Conservation (phyloP, 2,329 filamentous ascomycete species). For the Pyricularia sp. region DNA sequence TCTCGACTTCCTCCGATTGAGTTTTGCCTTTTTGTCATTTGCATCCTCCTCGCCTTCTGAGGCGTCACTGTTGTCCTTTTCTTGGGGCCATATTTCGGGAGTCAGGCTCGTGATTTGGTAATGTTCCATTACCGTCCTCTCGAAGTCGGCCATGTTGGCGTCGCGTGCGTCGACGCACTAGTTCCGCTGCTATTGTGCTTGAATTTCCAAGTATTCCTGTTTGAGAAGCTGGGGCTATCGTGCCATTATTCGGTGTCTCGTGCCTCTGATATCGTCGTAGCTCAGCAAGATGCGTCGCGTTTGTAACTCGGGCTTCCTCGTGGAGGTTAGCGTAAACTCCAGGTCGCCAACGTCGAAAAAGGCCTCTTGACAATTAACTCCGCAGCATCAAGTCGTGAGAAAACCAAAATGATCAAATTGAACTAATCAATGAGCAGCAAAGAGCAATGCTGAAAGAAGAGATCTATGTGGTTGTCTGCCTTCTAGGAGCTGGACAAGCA, state of each 20-base stretch:
- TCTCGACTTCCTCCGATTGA: conserved; percentile 59
- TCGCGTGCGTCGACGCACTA: background rate
- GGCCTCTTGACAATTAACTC: background rate
- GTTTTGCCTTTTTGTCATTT: conserved; percentile 37
- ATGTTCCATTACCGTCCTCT: conserved; percentile 73
- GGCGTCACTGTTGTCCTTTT: conserved; percentile 64
- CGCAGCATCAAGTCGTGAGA: background rate
- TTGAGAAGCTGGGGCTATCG: conserved; percentile 6
- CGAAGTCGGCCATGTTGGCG: conserved; percentile 55
- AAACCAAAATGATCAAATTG: background rate
- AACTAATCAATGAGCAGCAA: background rate
- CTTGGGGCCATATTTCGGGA: conserved; percentile 77
- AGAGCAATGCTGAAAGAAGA: background rate
- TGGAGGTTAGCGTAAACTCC: background rate
- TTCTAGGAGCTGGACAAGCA: background rate
- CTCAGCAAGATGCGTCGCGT: background rate
- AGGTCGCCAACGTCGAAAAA: background rate
- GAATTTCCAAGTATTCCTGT: too few relatives aligned
- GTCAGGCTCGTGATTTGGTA: conserved; percentile 76
- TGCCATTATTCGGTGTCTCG: background rate
- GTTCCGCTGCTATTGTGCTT: background rate
- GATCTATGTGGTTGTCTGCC: background rate
- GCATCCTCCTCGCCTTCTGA: conserved; percentile 41
- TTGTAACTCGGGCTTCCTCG: background rate
- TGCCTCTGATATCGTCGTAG: background rate